Base-by-base conservation (phyloP, 352 stramenopile genomes). In the Pythium utonaiense region DNA sequence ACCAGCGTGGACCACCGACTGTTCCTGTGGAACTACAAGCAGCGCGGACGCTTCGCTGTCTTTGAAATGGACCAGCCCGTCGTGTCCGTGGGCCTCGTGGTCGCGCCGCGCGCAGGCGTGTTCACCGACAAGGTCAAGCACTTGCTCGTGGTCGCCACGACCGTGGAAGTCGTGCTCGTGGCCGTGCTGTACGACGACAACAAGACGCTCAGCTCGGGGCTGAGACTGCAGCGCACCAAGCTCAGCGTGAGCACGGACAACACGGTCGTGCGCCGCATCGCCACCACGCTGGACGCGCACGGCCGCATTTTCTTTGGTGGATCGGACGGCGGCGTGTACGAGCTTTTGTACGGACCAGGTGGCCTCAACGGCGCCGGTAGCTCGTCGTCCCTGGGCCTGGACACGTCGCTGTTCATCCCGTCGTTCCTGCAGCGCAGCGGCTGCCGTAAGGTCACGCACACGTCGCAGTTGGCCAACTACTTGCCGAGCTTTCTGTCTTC, bases 221-320 rank as follows among this genome's bases (percentile, higher is more conserved):
- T 71, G 36, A 59, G 64, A 14, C 63, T 95, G 24, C 71, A 88
- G 60, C 76, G 83, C 33, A 98, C 91, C 16, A 92, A 95, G 57
- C 93, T 97, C 38, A 88, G 83, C 38, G 75, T 98, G 10, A 95
- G 86, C 28, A 98, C 95, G 5, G 96, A 99, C 75, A 94, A 93
- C 63, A 89, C 97, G 48, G 89, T 96, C 8, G 92, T 98, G 49
- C 78, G 94, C 8, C 88, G 84, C 31, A 95, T 99, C 55, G 75
- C 77, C 24, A 91, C 88, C 1, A 96, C 91, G 21, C 40, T 47
- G 40, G 52, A 59, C 28, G 27, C 71, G 74, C 27, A 75, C 33
- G 96, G 96, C 5, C 80, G 96, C 30, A 94, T 99, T 64, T 99
- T 99, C 69, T 95, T 99, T 70, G 96, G 93, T 22, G 96, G 96